phyloP scores from a whole-genome alignment of 495 filamentous ascomycete genomes.

The Sabuloglossum arenarium region DNA sequence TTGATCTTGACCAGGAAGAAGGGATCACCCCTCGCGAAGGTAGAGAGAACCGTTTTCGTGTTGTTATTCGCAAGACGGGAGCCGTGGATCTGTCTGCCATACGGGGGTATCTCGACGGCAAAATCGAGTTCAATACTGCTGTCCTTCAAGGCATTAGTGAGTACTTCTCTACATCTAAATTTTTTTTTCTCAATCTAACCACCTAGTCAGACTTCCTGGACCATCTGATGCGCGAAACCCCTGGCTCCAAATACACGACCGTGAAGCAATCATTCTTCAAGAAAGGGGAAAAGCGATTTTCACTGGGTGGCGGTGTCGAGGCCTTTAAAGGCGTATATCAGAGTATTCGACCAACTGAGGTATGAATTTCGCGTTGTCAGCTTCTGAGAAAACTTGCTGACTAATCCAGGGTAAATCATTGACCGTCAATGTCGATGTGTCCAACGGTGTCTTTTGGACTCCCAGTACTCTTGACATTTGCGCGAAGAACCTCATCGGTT shows the following conservation, averaged over 20 bases:
- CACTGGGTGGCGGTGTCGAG: conserved; percentile 38
- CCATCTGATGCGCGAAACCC: conserved; percentile 61
- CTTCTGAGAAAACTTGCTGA: not conserved
- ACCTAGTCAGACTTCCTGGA: conserved; percentile 48
- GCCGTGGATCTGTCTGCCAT: conserved; percentile 43
- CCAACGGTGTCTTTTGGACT: conserved; percentile 58
- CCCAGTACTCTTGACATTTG: conserved; percentile 12
- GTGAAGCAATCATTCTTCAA: conserved; percentile 67
- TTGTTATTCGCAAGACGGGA: conserved; percentile 37
- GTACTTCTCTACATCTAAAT: conserved; percentile 3
- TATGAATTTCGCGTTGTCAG: conserved; percentile 9
- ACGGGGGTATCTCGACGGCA: conserved; percentile 37
- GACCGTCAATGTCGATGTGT: conserved; percentile 64
- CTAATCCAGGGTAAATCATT: conserved; percentile 25
- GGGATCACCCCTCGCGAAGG: conserved; percentile 17
- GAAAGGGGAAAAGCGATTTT: conserved; percentile 16
- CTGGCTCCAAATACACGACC: conserved; percentile 27
- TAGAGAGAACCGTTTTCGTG: conserved; percentile 26
- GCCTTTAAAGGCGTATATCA: conserved; percentile 74
- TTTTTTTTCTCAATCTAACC: not conserved
- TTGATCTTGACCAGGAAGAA: conserved; percentile 48
- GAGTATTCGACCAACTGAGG: conserved; percentile 46
- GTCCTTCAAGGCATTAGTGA: conserved; percentile 62
- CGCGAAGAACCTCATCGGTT: conserved; percentile 4
- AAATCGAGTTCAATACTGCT: conserved; percentile 32